Evolutionary conservation across 164 flowering plant genomes (phyloP).

Genomic region (Vitis rupestris): DNA sequence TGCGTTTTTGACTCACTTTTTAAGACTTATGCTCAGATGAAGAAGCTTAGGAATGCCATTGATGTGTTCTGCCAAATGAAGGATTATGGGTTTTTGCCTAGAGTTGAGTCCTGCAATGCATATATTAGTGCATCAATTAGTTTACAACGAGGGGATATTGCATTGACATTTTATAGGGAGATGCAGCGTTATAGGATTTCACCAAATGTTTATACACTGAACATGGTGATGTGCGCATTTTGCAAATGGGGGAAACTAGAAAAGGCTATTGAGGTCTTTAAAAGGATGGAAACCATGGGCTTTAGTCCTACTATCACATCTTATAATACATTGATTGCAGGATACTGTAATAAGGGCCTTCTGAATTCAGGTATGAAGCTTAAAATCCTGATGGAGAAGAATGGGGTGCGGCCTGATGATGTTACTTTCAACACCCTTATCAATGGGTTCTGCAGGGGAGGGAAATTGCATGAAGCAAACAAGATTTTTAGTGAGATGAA

Average conservation of each 20-base stretch:
- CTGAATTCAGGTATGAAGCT: slow-evolving; percentile 58
- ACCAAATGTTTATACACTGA: slow-evolving; percentile 70
- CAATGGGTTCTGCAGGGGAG: slow-evolving; percentile 70
- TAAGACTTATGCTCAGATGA: slow-evolving; percentile 75
- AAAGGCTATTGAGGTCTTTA: slow-evolving; percentile 62
- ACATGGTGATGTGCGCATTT: slow-evolving; percentile 65
- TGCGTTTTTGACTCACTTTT: slow-evolving; percentile 76
- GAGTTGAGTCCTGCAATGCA: slow-evolving; percentile 78
- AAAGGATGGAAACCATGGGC: slow-evolving; percentile 62
- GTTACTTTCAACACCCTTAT: slow-evolving; percentile 74
- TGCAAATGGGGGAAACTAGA: slow-evolving; percentile 64
- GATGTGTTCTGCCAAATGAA: slow-evolving; percentile 67
- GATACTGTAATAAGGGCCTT: slow-evolving; percentile 62
- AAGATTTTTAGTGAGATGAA: slow-evolving; percentile 72
- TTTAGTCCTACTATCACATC: slow-evolving; percentile 51
- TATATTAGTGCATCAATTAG: slow-evolving; percentile 62
- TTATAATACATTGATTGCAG: slow-evolving; percentile 72
- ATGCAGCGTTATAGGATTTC: slow-evolving; percentile 60
- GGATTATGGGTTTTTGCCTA: slow-evolving; percentile 82
- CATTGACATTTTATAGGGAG: slow-evolving; percentile 59
- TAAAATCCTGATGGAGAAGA: slow-evolving; percentile 54
- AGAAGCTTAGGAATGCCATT: slow-evolving; percentile 69
- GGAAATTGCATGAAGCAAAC: slow-evolving; percentile 67
- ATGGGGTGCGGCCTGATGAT: slow-evolving; percentile 47
- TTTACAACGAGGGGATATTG: slow-evolving; percentile 53